phyloP scores from a whole-genome alignment of 768 basidiomycete species.

The Lactifluus subvellereus region DNA sequence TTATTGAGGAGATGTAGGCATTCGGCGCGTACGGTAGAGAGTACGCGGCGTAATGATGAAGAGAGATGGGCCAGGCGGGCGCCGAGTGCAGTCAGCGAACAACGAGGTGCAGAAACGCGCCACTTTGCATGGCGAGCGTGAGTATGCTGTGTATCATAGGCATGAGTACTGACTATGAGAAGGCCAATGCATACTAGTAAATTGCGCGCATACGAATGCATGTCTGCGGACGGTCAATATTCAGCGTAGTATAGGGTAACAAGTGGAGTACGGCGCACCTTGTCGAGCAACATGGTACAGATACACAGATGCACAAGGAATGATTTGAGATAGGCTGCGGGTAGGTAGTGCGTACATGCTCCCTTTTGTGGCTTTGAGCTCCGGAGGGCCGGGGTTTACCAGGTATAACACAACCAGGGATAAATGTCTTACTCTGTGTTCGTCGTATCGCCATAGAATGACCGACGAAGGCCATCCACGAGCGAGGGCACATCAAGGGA shows the following conservation, averaged over 20 bases:
- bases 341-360: conserved; percentile 60
- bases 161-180: background rate
- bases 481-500: conserved; percentile 26
- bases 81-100: conserved; percentile 54
- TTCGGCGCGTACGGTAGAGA: conserved; percentile 8
- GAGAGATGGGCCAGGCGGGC: conserved; percentile 42
- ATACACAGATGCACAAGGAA: conserved; percentile 35
- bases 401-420: background rate
- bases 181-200: conserved; percentile 40
- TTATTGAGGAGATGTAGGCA: background rate
- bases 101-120: conserved; percentile 67
- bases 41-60: background rate
- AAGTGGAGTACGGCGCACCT: conserved; percentile 34
- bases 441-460: conserved; percentile 45
- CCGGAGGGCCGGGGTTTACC: background rate
- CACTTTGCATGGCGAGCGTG: conserved; percentile 58
- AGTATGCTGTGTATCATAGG: conserved; percentile 43
- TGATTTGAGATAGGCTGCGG: conserved; percentile 31
- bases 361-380: conserved; percentile 52
- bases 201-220: conserved; percentile 42
- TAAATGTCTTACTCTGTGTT: conserved; percentile 34
- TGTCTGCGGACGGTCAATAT: conserved; percentile 34
- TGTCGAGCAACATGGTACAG: conserved; percentile 39
- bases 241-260: background rate
- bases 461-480: conserved; percentile 37